Base-by-base conservation (phyloP, 768 basidiomycete genomes). In the Termitomyces heimii region DNA sequence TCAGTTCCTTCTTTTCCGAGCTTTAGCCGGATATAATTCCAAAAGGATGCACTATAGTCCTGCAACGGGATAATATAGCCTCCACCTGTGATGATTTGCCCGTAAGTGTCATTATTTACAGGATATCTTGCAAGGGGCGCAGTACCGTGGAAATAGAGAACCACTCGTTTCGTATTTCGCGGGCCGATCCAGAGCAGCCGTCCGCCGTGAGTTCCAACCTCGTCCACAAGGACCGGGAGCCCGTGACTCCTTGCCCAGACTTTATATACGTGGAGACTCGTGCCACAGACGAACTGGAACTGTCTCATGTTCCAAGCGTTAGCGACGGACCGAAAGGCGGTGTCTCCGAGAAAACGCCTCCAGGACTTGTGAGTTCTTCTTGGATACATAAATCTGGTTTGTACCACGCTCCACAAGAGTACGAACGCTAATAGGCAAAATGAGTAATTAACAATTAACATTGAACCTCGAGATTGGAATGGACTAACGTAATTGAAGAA, bases 151-250 rank as follows among this genome's bases (percentile, higher is more conserved):
- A 68, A 35, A 47, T 68, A 73, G 3, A 73, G 48, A 4, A 74
- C 46, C 1, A 75, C 70, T 18, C 66, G 61, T 5, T 70, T 71
- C 0, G 65, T 66, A 26, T 66, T 61, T 49, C 66, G 69, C 18
- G 61, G 60, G 14, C 70, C 69, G 43, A 74, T 61, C 74, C 74
- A 75, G n/a, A 73, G 34, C 18, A 75, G 53, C 32, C 65, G 58
- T 24, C 66, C 63, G 26, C 65, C 34, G 63, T 60, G 22, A 37
- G 47, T 56, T 29, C 65, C 67, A 5, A 73, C 48, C n/a, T 69
- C 68, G 18, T 73, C 72, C 31, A 71, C 60, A 8, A 53, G 32
- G 2, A 46, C 29, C n/a, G 63, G 58, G 40, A 70, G 53, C 16
- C 60, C 55, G 20, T 64, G 56, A 32, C 51, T 48, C 54, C 63